Evolutionary conservation across 1,284 basidiomycete species (phyloP).

Genomic region (Rhodotorula sp.): DNA sequence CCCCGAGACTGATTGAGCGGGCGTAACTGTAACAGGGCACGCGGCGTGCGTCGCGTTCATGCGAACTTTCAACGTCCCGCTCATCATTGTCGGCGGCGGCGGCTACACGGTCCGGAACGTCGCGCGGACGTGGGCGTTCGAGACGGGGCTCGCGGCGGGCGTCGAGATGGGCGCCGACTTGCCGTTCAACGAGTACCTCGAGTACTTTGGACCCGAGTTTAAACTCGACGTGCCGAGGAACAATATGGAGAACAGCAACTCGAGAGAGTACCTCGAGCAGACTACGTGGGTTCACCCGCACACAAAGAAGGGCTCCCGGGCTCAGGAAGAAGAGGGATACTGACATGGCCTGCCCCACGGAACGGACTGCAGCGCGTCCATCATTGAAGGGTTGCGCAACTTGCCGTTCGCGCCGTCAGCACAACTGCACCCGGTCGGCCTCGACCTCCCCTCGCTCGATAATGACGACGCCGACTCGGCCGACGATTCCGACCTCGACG

Average conservation of each 20-base stretch:
- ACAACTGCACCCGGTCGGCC: slow-evolving; percentile 78
- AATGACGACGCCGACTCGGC: slow-evolving; percentile 58
- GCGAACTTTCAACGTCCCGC: slow-evolving; percentile 77
- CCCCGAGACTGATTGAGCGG: not conserved
- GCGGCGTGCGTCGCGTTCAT: slow-evolving; percentile 87
- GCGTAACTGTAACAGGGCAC: slow-evolving; percentile 57
- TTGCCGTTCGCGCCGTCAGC: slow-evolving; percentile 82
- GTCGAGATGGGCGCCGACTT: slow-evolving; percentile 79
- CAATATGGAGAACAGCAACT: slow-evolving; percentile 93
- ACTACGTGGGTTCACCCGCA: slow-evolving; percentile 59
- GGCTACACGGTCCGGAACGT: slow-evolving; percentile 94
- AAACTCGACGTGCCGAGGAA: slow-evolving; percentile 85
- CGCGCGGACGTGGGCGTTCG: slow-evolving; percentile 91
- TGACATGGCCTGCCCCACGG: not conserved
- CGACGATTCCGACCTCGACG: slow-evolving; percentile 48
- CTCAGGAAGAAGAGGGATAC: not conserved
- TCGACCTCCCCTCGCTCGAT: slow-evolving; percentile 54
- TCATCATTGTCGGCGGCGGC: slow-evolving; percentile 90
- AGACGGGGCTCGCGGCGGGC: slow-evolving; percentile 90
- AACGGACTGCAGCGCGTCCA: slow-evolving; percentile 58
- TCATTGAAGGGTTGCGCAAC: slow-evolving; percentile 74
- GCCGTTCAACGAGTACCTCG: slow-evolving; percentile 95
- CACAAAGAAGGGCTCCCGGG: no score
- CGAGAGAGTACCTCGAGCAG: slow-evolving; percentile 76
- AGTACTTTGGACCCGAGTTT: slow-evolving; percentile 97